phyloP scores from a whole-genome alignment of 805 yeast genomes.

The Nakazawaea holstii region DNA sequence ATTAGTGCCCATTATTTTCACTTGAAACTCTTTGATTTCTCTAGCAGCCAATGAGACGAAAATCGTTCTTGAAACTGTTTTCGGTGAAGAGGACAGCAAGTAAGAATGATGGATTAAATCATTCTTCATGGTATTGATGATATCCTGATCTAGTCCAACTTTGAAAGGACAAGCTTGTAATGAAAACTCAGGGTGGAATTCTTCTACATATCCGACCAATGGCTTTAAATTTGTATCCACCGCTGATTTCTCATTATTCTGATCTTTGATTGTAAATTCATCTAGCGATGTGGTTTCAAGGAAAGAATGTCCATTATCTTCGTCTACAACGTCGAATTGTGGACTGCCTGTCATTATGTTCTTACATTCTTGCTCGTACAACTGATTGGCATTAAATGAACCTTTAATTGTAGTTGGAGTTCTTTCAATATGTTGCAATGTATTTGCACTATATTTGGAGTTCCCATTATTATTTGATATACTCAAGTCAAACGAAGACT shows the following conservation, averaged over 20 bases:
- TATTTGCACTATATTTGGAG: neutral
- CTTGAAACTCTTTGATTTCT: conserved; percentile 39
- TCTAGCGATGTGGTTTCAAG: conserved; percentile 5
- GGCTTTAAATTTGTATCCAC: conserved; percentile 9
- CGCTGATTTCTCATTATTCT: neutral
- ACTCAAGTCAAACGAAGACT: conserved; percentile 8
- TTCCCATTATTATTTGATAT: neutral
- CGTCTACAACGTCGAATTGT: neutral
- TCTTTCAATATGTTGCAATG: neutral
- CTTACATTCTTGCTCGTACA: neutral
- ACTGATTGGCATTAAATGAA: neutral
- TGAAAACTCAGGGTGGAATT: conserved; percentile 45
- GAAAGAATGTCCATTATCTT: conserved; percentile 2
- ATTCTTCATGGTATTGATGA: conserved; percentile 40
- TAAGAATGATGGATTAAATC: conserved; percentile 36
- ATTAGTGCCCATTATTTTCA: conserved; percentile 16
- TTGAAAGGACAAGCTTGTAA: conserved; percentile 46
- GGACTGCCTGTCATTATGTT: conserved; percentile 2
- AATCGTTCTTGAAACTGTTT: conserved; percentile 31
- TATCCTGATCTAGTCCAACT: conserved; percentile 37
- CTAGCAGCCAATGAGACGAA: conserved; percentile 38
- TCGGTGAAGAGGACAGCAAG: conserved; percentile 14
- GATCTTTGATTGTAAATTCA: conserved; percentile 14
- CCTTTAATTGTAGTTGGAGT: neutral
- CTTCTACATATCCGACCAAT: conserved; percentile 34